Percentiles rank a stretch among this genome's conserved stretches.
These are phyloP conservation scores for Marchantia paleacea DNA, from an alignment of 225 moss, liverwort and hornwort genomes.

Conservation along the genomic window DNA sequence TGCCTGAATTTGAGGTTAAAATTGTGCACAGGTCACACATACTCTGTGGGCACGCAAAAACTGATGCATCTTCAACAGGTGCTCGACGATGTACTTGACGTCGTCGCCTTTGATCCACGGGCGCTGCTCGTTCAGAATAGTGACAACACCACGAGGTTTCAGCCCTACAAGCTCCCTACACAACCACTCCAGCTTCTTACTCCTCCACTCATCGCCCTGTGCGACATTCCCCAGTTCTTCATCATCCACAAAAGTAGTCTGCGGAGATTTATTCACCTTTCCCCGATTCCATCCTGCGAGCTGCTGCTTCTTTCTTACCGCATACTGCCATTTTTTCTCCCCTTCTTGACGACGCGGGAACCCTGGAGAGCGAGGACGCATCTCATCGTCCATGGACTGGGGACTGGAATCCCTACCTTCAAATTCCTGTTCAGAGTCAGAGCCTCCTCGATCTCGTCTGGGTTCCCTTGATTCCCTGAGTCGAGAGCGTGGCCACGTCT, in stretches of 20 bases:
- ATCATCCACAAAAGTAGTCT: constrained; percentile 21
- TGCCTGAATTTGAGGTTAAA: not conserved
- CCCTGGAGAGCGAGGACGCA: not conserved
- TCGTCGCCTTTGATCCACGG: constrained; percentile 73
- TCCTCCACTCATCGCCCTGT: constrained; percentile 64
- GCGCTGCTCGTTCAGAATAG: constrained; percentile 81
- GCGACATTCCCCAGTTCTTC: constrained; percentile 37
- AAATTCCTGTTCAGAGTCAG: not conserved
- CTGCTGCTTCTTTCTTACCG: constrained; percentile 48
- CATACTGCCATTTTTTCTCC: constrained; percentile 49
- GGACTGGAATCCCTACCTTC: not conserved
- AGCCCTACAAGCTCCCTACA: constrained; percentile 75
- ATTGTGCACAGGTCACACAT: constrained; percentile 14
- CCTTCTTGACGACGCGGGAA: constrained; percentile 41
- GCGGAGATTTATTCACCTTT: constrained; percentile 24
- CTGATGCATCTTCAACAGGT: constrained; percentile 59
- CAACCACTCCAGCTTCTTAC: constrained; percentile 75
- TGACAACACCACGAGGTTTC: constrained; percentile 71
- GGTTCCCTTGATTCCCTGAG: not conserved
- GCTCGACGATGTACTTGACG: constrained; percentile 65
- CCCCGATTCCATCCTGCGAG: constrained; percentile 40
- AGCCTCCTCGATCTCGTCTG: not conserved
- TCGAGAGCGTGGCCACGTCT: not conserved
- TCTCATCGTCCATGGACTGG: not conserved
- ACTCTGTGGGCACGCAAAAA: constrained; percentile 84